A percentile compares a stretch with the other conserved stretches of the same genome.
Conservation (phyloP, 371 early-diverging fungal species). For the Sporodiniella umbellata region DNA sequence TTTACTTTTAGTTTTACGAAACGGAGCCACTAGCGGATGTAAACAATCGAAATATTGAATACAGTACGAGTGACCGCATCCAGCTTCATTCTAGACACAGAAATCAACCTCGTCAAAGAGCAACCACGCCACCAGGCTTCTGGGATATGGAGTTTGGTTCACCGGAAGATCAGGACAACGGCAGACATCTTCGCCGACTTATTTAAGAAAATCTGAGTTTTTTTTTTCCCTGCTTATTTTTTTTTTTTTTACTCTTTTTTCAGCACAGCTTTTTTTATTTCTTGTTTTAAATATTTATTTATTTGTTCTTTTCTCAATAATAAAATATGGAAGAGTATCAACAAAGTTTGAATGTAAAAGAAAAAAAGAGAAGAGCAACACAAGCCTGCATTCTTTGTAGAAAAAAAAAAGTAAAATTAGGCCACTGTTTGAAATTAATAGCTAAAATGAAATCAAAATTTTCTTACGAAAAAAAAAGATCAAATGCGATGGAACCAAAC, state of each 20-base stretch:
- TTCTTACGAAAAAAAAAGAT: no score
- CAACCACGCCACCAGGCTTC: conserved; percentile 14
- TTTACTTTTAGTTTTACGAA: conserved; percentile 6
- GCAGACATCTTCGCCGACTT: background rate
- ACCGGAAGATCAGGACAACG: background rate
- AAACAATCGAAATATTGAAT: background rate
- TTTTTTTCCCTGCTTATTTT: no score
- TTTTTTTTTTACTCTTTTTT: no score
- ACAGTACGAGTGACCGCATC: conserved; percentile 4
- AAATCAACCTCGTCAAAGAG: background rate
- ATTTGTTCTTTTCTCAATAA: background rate
- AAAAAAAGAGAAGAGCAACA: conserved; percentile 67
- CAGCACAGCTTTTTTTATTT: no score
- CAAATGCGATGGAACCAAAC: conserved; percentile 81
- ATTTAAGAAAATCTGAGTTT: background rate
- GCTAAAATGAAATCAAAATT: background rate
- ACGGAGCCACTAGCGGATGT: conserved; percentile 4
- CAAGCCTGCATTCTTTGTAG: conserved; percentile 82
- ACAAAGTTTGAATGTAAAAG: conserved; percentile 2
- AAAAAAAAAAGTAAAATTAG: conserved; percentile 66
- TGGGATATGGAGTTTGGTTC: conserved; percentile 16
- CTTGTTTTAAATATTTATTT: no score
- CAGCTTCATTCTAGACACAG: conserved; percentile 13
- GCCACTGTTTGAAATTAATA: background rate
- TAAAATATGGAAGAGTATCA: conserved; percentile 7